A percentile compares a stretch with the other conserved stretches of the same genome.
Evolutionary conservation across 1,139 yeast species (phyloP).

Genomic region (Lodderomyces parapsilosis): DNA sequence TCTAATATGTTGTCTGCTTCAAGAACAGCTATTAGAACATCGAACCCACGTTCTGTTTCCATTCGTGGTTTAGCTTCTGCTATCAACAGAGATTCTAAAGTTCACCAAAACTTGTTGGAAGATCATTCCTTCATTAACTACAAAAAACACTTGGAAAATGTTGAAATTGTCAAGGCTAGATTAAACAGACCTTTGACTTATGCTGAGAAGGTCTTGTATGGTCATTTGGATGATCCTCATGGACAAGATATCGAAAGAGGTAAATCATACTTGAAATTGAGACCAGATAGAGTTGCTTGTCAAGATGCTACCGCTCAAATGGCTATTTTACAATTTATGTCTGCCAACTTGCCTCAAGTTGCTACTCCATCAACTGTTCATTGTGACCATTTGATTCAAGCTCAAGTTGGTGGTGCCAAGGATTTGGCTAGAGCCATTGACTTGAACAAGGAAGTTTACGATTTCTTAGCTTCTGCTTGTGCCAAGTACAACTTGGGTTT

Average conservation of each 20-base stretch:
- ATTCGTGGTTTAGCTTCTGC: conserved; percentile 76
- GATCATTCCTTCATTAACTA: conserved; percentile 76
- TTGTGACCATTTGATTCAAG: conserved; percentile 99
- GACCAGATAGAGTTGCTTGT: conserved; percentile 99
- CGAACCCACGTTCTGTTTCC: conserved; percentile 26
- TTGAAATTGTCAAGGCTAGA: conserved; percentile 82
- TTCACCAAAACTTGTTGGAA: conserved; percentile 89
- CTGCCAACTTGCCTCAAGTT: conserved; percentile 91
- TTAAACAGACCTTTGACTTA: conserved; percentile 92
- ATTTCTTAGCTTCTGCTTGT: conserved; percentile 90
- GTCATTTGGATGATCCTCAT: conserved; percentile 95
- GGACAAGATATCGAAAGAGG: conserved; percentile 96
- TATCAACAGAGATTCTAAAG: conserved; percentile 87
- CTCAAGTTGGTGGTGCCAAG: conserved; percentile 89
- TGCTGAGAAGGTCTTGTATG: conserved; percentile 95
- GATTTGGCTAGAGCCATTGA: conserved; percentile 93
- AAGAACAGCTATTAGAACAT: conserved; percentile 32
- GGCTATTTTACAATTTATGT: conserved; percentile 98
- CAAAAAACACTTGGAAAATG: conserved; percentile 78
- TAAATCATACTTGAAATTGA: conserved; percentile 89
- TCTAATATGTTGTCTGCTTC: conserved; percentile 39
- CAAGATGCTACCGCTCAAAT: conserved; percentile 99
- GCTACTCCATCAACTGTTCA: conserved; percentile 98
- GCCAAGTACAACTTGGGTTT: conserved; percentile 98
- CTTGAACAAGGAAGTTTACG: conserved; percentile 94